These are phyloP conservation scores for Psidium friedrichsthalianum DNA, from an alignment of 345 rosid species.

Conservation along the genomic window DNA sequence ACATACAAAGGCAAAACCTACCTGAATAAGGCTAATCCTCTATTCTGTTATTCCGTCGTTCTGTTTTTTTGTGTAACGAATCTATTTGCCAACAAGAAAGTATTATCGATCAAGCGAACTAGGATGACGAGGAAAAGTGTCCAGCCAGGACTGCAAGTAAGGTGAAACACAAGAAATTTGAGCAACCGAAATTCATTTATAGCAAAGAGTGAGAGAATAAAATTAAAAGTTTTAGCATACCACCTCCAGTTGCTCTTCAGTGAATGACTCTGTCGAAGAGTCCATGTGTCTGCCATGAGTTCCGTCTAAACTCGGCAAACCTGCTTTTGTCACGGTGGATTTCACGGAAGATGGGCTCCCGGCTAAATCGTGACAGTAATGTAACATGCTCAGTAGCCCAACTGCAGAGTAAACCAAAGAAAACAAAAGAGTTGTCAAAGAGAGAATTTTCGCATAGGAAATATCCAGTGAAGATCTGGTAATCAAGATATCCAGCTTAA, in stretches of 20 bases:
- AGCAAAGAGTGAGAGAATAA: background rate
- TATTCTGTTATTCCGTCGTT: background rate
- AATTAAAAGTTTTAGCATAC: background rate
- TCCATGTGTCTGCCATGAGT: conserved; percentile 99
- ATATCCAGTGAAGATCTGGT: background rate
- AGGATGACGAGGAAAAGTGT: conserved; percentile 92
- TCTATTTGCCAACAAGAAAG: background rate
- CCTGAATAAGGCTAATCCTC: background rate
- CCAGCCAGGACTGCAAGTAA: conserved; percentile 76
- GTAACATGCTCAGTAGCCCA: conserved; percentile 98
- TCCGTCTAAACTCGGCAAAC: conserved; percentile 90
- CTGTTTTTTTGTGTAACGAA: background rate
- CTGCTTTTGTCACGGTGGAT: conserved; percentile 95
- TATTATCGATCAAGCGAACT: conserved; percentile 56
- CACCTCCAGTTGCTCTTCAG: conserved; percentile 98
- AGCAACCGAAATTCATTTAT: background rate
- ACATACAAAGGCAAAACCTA: background rate
- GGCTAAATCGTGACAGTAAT: conserved; percentile 67
- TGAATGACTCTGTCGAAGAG: conserved; percentile 73
- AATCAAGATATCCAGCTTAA: background rate
- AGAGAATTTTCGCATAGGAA: background rate
- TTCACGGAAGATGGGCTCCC: conserved; percentile 79
- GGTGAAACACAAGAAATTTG: background rate
- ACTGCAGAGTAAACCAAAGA: conserved; percentile 15
- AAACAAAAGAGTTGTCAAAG: background rate